Evolutionary conservation across 1,284 basidiomycete genomes (phyloP).

Genomic region (Sporisorium reilianum): DNA sequence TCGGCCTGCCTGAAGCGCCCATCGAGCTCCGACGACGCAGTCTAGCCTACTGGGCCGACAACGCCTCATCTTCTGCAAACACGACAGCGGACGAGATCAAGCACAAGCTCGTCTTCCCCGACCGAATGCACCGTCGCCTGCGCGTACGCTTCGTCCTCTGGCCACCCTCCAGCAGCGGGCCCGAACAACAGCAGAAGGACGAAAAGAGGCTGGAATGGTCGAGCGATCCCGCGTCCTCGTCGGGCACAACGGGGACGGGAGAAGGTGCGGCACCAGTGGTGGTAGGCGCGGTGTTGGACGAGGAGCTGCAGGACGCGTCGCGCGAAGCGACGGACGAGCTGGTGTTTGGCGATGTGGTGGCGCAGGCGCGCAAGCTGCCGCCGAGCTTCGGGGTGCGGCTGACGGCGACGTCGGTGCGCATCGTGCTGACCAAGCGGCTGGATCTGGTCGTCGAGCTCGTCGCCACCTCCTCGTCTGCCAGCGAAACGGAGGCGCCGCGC

Average conservation of each 20-base stretch:
- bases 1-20: conserved; percentile 56
- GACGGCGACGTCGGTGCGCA: conserved; percentile 35
- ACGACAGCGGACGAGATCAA: conserved; percentile 3
- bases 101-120: conserved; percentile 54
- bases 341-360: conserved; percentile 53
- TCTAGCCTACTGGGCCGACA: conserved; percentile 59
- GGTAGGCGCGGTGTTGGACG: conserved; percentile 36
- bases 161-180: background rate
- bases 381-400: conserved; percentile 42
- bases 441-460: conserved; percentile 44
- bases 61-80: background rate
- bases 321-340: conserved; percentile 55
- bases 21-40: conserved; percentile 40
- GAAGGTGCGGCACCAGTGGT: background rate
- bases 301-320: conserved; percentile 52
- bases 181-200: background rate
- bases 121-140: conserved; percentile 48
- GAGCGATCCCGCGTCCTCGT: conserved; percentile 10
- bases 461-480: conserved; percentile 10
- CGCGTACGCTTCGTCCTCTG: conserved; percentile 47
- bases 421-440: conserved; percentile 41
- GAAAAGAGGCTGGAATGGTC: conserved; percentile 34
- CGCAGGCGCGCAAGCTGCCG: conserved; percentile 45
- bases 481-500: too few relatives aligned
- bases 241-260: background rate